Evolutionary conservation across 2,329 filamentous ascomycete species (phyloP).

Genomic region (Epichloe gansuensis): DNA sequence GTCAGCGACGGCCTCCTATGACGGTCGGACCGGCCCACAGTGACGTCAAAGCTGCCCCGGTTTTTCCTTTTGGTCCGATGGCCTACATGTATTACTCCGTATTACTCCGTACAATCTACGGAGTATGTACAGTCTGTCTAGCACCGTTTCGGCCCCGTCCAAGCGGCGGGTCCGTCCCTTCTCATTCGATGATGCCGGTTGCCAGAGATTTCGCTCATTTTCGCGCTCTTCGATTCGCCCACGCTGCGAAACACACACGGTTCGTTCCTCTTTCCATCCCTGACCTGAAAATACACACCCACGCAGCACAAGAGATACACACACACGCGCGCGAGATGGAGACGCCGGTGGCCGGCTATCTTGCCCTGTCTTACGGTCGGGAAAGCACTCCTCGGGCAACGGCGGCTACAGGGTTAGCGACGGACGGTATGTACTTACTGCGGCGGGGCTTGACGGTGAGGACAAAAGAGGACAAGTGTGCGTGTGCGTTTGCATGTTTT

Average conservation of each 20-base stretch:
- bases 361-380: background rate
- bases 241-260: too few species aligned
- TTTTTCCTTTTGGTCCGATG: constrained; percentile 10
- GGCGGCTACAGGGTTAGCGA: background rate
- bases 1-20: background rate
- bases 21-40: constrained; percentile 8
- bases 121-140: constrained; percentile 5
- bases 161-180: constrained; percentile 3
- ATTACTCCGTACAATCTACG: too few species aligned
- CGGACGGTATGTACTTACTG: background rate
- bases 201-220: too few species aligned
- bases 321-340: too few species aligned
- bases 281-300: too few species aligned
- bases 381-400: constrained; percentile 1
- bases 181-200: too few species aligned
- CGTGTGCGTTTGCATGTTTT: background rate
- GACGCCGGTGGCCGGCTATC: background rate
- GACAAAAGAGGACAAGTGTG: background rate
- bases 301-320: background rate
- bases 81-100: constrained; percentile 11
- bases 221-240: too few species aligned
- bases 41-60: constrained; percentile 19
- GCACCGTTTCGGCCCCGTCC: constrained; percentile 15
- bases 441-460: background rate
- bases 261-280: too few species aligned